phyloP scores from a whole-genome alignment of 495 filamentous ascomycete genomes.

The Trichoderma asperelloides region DNA sequence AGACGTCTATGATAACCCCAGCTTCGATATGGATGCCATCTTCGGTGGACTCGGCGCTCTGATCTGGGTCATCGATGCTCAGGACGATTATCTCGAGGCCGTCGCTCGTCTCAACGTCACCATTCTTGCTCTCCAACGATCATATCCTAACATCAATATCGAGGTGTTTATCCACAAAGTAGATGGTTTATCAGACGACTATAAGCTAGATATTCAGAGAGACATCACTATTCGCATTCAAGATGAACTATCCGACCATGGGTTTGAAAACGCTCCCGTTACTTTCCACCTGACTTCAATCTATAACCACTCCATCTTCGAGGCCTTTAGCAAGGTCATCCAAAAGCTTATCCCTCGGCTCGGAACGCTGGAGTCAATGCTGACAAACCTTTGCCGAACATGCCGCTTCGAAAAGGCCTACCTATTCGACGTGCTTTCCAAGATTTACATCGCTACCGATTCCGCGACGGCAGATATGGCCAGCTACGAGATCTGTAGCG shows the following conservation, averaged over 20 bases:
- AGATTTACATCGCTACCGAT: constrained; percentile 97
- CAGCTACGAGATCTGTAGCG: constrained; percentile 93
- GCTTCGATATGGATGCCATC: constrained; percentile 77
- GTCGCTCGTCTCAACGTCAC: constrained; percentile 78
- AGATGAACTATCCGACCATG: constrained; percentile 86
- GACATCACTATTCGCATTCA: constrained; percentile 95
- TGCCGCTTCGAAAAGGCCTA: constrained; percentile 97
- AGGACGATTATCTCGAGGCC: constrained; percentile 91
- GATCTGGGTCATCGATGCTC: constrained; percentile 97
- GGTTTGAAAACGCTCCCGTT: constrained; percentile 84
- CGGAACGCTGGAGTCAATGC: constrained; percentile 79
- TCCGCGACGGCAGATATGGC: constrained; percentile 84
- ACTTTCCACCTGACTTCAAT: constrained; percentile 93
- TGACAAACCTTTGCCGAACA: constrained; percentile 79
- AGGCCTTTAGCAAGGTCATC: constrained; percentile 95
- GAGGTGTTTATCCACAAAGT: constrained; percentile 99
- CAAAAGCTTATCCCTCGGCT: constrained; percentile 93
- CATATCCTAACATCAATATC: constrained; percentile 85
- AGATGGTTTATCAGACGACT: constrained; percentile 90
- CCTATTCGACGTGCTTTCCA: constrained; percentile 90
- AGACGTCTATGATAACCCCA: constrained; percentile 67
- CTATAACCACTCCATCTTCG: constrained; percentile 96
- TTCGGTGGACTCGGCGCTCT: constrained; percentile 88
- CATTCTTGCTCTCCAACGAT: constrained; percentile 76
- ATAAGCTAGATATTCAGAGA: constrained; percentile 83